Evolutionary conservation across 169 alveolate genomes (phyloP).

Genomic region (Miamiensis avidus): DNA sequence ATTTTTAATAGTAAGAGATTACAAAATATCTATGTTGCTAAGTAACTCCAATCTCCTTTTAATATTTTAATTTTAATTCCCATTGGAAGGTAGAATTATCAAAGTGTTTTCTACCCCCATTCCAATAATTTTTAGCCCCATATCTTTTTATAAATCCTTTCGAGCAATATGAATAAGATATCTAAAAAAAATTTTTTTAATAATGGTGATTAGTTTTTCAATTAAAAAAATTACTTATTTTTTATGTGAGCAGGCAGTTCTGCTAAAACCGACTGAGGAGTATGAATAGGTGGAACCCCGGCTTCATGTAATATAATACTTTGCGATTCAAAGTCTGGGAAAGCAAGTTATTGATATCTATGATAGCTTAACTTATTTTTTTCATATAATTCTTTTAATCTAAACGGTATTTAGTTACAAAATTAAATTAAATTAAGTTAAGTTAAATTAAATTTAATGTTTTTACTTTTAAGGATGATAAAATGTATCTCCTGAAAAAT

Average conservation of each 20-base stretch:
- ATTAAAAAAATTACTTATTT: not conserved
- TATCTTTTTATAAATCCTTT: conserved; percentile 37
- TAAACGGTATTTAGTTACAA: not conserved
- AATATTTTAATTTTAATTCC: conserved; percentile 21
- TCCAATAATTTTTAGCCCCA: conserved; percentile 41
- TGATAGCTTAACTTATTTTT: conserved; percentile 26
- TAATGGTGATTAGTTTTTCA: not conserved
- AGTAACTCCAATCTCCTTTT: conserved; percentile 46
- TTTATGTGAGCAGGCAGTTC: conserved; percentile 30
- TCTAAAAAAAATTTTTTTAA: not conserved
- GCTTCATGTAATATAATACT: conserved; percentile 44
- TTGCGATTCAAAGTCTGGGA: conserved; percentile 25
- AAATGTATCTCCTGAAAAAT: conserved; percentile 46
- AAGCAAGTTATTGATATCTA: conserved; percentile 43
- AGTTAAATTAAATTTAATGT: too few species aligned
- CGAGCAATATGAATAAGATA: conserved; percentile 37
- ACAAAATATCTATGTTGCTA: conserved; percentile 39
- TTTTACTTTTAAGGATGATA: conserved; percentile 38
- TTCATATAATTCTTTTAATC: conserved; percentile 20
- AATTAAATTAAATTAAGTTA: too few species aligned
- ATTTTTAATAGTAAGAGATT: conserved; percentile 63
- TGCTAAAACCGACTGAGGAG: conserved; percentile 38
- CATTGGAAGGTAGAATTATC: conserved; percentile 34
- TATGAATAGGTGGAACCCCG: conserved; percentile 56
- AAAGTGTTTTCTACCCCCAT: conserved; percentile 48